Evolutionary conservation across 352 stramenopile genomes (phyloP), one percentile per base, ranked within the genome.

Genomic region (Pythium apleroticum): DNA sequence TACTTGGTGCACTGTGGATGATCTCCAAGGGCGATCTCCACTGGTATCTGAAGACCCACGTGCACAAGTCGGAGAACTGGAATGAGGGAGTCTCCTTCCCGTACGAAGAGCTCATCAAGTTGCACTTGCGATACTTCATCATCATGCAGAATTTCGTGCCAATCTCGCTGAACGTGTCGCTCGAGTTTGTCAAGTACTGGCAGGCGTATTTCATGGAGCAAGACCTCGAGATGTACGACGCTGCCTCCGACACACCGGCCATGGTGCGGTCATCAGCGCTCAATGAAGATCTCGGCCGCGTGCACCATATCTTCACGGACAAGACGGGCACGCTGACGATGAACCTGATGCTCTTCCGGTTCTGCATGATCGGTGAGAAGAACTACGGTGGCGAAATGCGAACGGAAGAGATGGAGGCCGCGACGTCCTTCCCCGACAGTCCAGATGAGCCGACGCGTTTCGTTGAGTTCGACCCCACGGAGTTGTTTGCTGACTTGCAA

Each of bases 71-170:
- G 12, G 43, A 15, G 12, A 65, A 52, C 33, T 77, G 70, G 69
- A 72, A 75, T 53, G 65, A 68, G 14, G 55, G 60, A 25, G 62
- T 31, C 19, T 78, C 75, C 28, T 78, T 89, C 49, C 74, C 76
- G 19, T 72, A 85, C 22, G 64, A 73, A 62, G 85, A 93, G 45
- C 63, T 91, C 17, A 45, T 96, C 19, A 87, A 91, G 45, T 52
- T 98, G 19, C 89, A 98, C 50, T 41, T 97, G 24, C 80, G 84
- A 22, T 99, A 98, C 71, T 94, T 99, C 52, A 97, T 98, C 28
- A 92, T 99, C 68, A 97, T 98, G 82, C 96, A 93, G 75, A 98
- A 99, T 67, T 98, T 99, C 73, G 91, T 99, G 19, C 97, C 97
- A 22, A 93, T 99, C 28, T 99, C 93, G 63, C 78, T 99, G n/a